Evolutionary conservation across 2,329 filamentous ascomycete species (phyloP), one percentile per base, ranked within the genome.

Genomic region (Ophiostoma himal-ulmi): DNA sequence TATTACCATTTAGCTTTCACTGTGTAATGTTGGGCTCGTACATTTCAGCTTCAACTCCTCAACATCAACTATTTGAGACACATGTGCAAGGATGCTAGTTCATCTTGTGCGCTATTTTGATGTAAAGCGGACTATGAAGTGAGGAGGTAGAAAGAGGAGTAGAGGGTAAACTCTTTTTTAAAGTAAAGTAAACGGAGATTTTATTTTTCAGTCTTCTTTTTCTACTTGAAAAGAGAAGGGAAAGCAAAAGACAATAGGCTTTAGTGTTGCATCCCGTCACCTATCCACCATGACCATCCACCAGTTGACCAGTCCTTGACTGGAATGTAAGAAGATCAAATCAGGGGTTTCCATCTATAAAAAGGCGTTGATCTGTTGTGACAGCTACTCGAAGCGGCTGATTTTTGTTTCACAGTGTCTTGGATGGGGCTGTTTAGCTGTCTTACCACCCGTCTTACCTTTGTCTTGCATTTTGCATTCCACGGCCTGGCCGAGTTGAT

Each of bases 21-120:
- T 54, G 6, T 20, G 22, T 57, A 11, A 17, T 57, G 52, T 3
- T 48, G 20, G 17, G 17, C 7, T 6, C 17, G n/a, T 20, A 5
- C 44, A 30, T 30, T 30, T 48, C 13, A 20, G 1, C 44, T 17
- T 48, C 17, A 48, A 57, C 3, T 30, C n/a, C n/a, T 26, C 52
- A 4, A 26, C 22, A 10, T 13, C 52, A 36, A 17, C 57, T 34
- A 60, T 13, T 30, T 30, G 54, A 30, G 30, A 30, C 30, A 30
- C 30, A 30, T 30, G 2, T 17, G 26, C 57, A 34, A 26, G 57
- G 26, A 54, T 57, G 13, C 68, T 67, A 70, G 69, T 57, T 44
- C 44, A 34, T 48, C 22, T 57, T 57, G 68, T 70, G 69, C 69
- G 69, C 69, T 67, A 70, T 70, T 70, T 70, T 70, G 69, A 60